Percentiles rank a stretch among this genome's conserved stretches.
These are phyloP conservation scores for Tricholoma saponaceum DNA, from an alignment of 768 basidiomycete species.

Conservation along the genomic window DNA sequence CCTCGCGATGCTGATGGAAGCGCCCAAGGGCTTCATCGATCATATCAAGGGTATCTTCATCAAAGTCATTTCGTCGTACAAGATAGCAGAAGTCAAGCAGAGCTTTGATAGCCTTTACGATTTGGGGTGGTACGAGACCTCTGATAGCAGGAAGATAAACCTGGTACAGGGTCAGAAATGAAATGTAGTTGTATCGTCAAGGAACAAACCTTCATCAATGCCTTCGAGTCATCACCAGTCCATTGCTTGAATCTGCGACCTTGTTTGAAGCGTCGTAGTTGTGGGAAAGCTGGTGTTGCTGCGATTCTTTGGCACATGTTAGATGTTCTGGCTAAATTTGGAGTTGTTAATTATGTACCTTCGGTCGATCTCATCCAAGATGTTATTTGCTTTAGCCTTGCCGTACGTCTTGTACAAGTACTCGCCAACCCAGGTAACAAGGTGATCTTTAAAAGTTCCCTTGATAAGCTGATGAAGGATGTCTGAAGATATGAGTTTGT, in stretches of 20 bases:
- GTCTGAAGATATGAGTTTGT: background rate
- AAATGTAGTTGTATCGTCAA: background rate
- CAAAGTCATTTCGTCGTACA: background rate
- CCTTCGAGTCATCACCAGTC: background rate
- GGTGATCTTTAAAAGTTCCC: background rate
- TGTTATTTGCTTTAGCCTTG: background rate
- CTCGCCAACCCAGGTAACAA: background rate
- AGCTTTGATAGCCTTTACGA: background rate
- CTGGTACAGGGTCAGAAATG: background rate
- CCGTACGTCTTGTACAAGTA: background rate
- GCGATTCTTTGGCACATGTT: background rate
- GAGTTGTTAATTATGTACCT: conserved; percentile 6
- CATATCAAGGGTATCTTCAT: background rate
- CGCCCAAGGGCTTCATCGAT: background rate
- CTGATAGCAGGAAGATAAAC: background rate
- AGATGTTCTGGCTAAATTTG: too few relatives aligned
- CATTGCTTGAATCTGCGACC: background rate
- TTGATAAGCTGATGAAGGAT: background rate
- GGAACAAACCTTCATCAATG: background rate
- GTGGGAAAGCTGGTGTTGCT: background rate
- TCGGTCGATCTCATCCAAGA: conserved; percentile 5
- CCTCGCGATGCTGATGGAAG: background rate
- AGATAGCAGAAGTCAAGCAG: background rate
- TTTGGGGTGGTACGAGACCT: background rate
- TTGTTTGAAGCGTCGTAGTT: background rate